These are phyloP conservation scores for Clonostachys byssicola DNA, from an alignment of 2,329 filamentous ascomycete species.

Conservation along the genomic window DNA sequence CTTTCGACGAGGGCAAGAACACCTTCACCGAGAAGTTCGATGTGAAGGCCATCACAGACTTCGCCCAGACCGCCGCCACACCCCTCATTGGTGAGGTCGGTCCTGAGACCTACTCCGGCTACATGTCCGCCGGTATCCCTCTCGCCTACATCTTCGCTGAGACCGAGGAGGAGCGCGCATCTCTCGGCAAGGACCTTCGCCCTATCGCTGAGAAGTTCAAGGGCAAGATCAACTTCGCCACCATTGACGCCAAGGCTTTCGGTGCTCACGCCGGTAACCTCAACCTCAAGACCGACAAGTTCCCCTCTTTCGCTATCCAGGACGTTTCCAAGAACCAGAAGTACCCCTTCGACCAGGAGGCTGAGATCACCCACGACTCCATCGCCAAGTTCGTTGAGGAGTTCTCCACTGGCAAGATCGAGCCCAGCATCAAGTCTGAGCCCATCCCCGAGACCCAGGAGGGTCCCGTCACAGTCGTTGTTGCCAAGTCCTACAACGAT, in stretches of 20 bases:
- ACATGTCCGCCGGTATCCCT: slow-evolving; percentile 90
- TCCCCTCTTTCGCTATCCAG: slow-evolving; percentile 97
- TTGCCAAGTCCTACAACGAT: slow-evolving; percentile 90
- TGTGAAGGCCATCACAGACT: slow-evolving; percentile 72
- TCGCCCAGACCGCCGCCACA: slow-evolving; percentile 79
- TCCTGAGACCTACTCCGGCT: slow-evolving; percentile 91
- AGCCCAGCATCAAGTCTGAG: slow-evolving; percentile 98
- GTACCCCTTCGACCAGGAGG: slow-evolving; percentile 86
- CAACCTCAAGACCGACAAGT: slow-evolving; percentile 92
- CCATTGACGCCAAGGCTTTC: slow-evolving; percentile 91
- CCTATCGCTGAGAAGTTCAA: slow-evolving; percentile 86
- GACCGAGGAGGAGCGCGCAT: slow-evolving; percentile 81
- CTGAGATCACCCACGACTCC: slow-evolving; percentile 66
- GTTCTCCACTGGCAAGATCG: slow-evolving; percentile 80
- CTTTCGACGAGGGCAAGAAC: slow-evolving; percentile 94
- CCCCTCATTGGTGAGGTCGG: slow-evolving; percentile 94
- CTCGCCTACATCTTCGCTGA: slow-evolving; percentile 98
- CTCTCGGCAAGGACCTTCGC: slow-evolving; percentile 74
- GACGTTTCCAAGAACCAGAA: slow-evolving; percentile 94
- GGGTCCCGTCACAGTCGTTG: slow-evolving; percentile 79
- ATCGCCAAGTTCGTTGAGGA: slow-evolving; percentile 83
- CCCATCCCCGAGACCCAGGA: slow-evolving; percentile 92
- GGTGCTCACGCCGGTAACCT: slow-evolving; percentile 95
- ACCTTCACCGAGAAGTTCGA: slow-evolving; percentile 77
- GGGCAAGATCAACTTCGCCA: slow-evolving; percentile 95